phyloP scores from a whole-genome alignment of 352 stramenopile species.

The Phytopythium delawarense region DNA sequence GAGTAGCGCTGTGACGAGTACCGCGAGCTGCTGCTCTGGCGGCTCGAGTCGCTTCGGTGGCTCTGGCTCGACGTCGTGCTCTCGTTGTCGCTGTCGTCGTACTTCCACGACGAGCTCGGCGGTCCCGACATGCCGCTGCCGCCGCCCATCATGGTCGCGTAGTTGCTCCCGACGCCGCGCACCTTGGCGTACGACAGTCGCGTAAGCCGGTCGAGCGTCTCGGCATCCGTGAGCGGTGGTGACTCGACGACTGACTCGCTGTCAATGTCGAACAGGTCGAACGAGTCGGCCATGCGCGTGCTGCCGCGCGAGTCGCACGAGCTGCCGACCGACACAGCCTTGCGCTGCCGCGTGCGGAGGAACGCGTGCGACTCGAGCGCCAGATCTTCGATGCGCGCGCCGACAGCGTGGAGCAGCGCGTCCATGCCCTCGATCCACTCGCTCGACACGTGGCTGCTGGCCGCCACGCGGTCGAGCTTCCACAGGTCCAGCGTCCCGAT shows the following conservation, averaged over 20 bases:
- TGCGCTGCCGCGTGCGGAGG: slow-evolving; percentile 31
- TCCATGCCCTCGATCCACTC: slow-evolving; percentile 49
- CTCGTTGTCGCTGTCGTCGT: slow-evolving; percentile 53
- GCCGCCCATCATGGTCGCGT: slow-evolving; percentile 7
- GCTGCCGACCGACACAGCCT: slow-evolving; percentile 52
- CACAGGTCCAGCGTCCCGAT: slow-evolving; percentile 73
- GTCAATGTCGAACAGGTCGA: slow-evolving; percentile 55
- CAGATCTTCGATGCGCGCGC: slow-evolving; percentile 43
- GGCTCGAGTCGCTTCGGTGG: slow-evolving; percentile 17
- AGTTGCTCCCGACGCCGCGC: slow-evolving; percentile 21
- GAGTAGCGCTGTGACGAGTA: slow-evolving; percentile 48
- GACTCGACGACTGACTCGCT: slow-evolving; percentile 37
- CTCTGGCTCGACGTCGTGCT: slow-evolving; percentile 45
- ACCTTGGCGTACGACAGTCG: slow-evolving; percentile 39
- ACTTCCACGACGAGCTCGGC: slow-evolving; percentile 34
- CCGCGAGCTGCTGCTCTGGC: slow-evolving; percentile 32
- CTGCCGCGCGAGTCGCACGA: slow-evolving; percentile 50
- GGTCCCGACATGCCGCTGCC: slow-evolving; percentile 15
- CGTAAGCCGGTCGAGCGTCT: slow-evolving; percentile 32
- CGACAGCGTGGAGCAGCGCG: slow-evolving; percentile 32
- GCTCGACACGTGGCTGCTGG: slow-evolving; percentile 56
- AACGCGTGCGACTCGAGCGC: slow-evolving; percentile 36
- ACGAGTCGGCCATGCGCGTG: slow-evolving; percentile 56
- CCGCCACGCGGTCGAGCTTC: slow-evolving; percentile 43
- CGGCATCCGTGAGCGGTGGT: slow-evolving; percentile 22